Evolutionary conservation across 2,329 filamentous ascomycete genomes (phyloP), one percentile per base, ranked within the genome.

Genomic region (Penicillium sclerotiorum): DNA sequence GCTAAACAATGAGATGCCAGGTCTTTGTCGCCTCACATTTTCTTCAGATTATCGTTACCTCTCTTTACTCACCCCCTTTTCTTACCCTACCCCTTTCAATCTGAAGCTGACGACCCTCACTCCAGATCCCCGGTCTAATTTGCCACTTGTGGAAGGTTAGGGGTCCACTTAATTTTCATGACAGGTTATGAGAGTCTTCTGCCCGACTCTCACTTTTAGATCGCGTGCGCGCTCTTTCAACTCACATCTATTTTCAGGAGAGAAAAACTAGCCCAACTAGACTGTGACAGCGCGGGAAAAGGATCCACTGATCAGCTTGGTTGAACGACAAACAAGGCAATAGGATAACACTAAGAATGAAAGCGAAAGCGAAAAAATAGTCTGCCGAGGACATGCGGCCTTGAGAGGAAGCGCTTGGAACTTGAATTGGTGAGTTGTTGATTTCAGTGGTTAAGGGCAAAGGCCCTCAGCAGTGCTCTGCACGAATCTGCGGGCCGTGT

Each of bases 101-200:
- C 20, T 43, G 25, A 42, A 42, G 15, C 48, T 37, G 28, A 47
- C 25, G 21, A 39, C 21, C 39, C 32, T 33, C 8, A 37, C n/a
- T 43, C 38, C 20, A 9, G 38, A 21, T 22, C 41, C 36, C 32
- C 37, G 21, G 25, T 40, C 39, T 39, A 38, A 54, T 54, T 54
- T 45, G 47, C 51, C 51, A 54, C 51, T 39, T 54, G 51, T 41
- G 47, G 51, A 53, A 45, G 15, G 18, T 18, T 23, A 9, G 21
- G 49, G 51, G 41, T 49, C 51, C 51, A 53, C 51, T 38, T 35
- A n/a, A 11, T 43, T 18, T 15, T 8, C 27, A 43, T 23, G 40
- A 43, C 40, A 43, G 40, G 28, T 33, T n/a, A n/a, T n/a, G n/a
- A n/a, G n/a, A n/a, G n/a, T n/a, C n/a, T n/a, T n/a, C n/a, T n/a